These are phyloP conservation scores for Phytophthora palmivora DNA, from an alignment of 352 stramenopile genomes.

Conservation along the genomic window DNA sequence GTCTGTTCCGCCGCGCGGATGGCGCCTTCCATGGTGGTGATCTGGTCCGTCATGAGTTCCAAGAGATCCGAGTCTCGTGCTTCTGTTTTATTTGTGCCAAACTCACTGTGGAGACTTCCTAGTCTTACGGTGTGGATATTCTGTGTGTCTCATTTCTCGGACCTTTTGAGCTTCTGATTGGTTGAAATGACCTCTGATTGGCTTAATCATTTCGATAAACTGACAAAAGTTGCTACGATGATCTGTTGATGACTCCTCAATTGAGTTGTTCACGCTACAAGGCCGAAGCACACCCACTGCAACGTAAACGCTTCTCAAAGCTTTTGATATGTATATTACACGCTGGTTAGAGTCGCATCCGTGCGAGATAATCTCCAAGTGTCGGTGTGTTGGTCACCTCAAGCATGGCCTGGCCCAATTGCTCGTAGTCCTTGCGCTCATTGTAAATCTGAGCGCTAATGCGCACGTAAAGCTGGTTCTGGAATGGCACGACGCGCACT, in stretches of 20 bases:
- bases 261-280: background rate
- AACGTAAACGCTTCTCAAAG: slow-evolving; percentile 1
- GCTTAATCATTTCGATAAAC: slow-evolving; percentile 22
- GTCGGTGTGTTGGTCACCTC: slow-evolving; percentile 75
- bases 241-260: slow-evolving; percentile 9
- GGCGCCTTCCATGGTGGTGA: slow-evolving; percentile 92
- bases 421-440: slow-evolving; percentile 81
- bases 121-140: slow-evolving; percentile 29
- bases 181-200: background rate
- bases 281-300: background rate
- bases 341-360: slow-evolving; percentile 62
- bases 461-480: slow-evolving; percentile 74
- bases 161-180: background rate
- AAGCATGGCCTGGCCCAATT: slow-evolving; percentile 73
- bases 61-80: slow-evolving; percentile 15
- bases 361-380: slow-evolving; percentile 67
- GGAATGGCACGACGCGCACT: slow-evolving; percentile 74
- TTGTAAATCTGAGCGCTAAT: slow-evolving; percentile 91
- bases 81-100: slow-evolving; percentile 18
- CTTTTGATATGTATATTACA: slow-evolving; percentile 33
- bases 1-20: slow-evolving; percentile 91
- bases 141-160: slow-evolving; percentile 28
- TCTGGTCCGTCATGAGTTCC: slow-evolving; percentile 74
- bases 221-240: slow-evolving; percentile 9
- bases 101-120: background rate